phyloP scores from a whole-genome alignment of 352 stramenopile species.

The Globisporangium okanoganense region DNA sequence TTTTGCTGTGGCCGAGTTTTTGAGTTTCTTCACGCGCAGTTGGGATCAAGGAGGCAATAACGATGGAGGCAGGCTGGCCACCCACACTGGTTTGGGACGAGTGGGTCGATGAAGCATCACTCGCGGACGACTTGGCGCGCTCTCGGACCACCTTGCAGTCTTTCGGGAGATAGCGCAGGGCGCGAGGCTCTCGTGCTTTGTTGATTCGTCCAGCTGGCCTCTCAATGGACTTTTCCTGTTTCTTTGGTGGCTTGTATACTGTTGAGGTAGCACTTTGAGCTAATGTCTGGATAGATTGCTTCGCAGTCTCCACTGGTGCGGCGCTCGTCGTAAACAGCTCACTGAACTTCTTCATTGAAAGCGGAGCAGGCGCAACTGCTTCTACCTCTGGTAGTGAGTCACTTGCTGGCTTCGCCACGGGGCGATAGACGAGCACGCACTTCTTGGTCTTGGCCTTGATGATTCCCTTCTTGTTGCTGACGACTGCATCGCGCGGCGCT shows the following conservation, averaged over 20 bases:
- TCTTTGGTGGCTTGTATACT: background rate
- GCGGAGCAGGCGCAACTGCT: background rate
- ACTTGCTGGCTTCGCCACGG: slow-evolving; percentile 3
- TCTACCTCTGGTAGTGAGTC: background rate
- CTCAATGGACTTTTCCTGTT: background rate
- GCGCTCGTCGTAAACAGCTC: background rate
- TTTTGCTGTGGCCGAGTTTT: slow-evolving; percentile 6
- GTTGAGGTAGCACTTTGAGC: background rate
- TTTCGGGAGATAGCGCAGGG: background rate
- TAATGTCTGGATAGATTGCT: no score
- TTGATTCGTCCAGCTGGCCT: background rate
- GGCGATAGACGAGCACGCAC: slow-evolving; percentile 12
- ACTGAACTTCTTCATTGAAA: slow-evolving; percentile 2
- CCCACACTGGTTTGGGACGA: background rate
- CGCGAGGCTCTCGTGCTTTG: background rate
- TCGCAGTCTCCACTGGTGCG: background rate
- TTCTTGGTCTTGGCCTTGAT: slow-evolving; percentile 12
- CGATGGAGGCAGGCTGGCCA: background rate
- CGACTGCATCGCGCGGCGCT: background rate
- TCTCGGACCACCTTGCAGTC: background rate
- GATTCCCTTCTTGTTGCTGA: background rate
- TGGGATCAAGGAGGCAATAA: no score
- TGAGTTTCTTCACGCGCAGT: background rate
- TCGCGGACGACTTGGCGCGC: background rate
- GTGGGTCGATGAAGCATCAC: background rate